phyloP scores from a whole-genome alignment of 2,329 filamentous ascomycete species.

The Fusarium circinatum region DNA sequence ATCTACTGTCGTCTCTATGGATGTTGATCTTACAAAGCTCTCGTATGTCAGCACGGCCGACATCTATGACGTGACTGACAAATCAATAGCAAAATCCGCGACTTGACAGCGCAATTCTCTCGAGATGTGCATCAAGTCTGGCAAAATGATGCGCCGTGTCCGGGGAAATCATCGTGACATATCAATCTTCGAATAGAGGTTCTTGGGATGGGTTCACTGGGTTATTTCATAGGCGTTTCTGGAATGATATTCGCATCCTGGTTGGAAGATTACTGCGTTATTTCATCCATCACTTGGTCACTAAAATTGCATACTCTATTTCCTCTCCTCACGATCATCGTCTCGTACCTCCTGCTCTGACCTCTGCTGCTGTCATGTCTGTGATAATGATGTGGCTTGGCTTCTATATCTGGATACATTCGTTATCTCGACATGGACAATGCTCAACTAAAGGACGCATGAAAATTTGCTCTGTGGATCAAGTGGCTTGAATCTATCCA shows the following conservation, averaged over 20 bases:
- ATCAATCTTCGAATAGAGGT: neutral
- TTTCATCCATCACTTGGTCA: neutral
- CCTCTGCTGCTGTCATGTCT: neutral
- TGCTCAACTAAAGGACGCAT: neutral
- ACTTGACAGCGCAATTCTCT: constrained; percentile 35
- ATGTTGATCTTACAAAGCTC: constrained; percentile 42
- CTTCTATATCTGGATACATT: neutral
- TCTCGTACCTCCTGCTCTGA: too few species aligned
- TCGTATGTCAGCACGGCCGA: constrained; percentile 1
- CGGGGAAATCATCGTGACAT: neutral
- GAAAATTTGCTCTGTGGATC: neutral
- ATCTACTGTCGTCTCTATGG: constrained; percentile 44
- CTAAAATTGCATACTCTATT: neutral
- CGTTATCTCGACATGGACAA: neutral
- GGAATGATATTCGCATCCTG: constrained; percentile 23
- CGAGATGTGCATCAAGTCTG: constrained; percentile 31
- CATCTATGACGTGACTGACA: neutral
- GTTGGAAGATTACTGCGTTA: neutral
- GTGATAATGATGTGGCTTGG: neutral
- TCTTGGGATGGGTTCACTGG: neutral
- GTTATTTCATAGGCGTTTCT: constrained; percentile 8
- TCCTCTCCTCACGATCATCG: neutral
- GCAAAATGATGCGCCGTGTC: constrained; percentile 5
- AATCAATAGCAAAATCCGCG: constrained; percentile 30
- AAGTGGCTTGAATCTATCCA: neutral